Evolutionary conservation across 768 basidiomycete species (phyloP), one percentile per base, ranked within the genome.

Genomic region (Tubosaeta sp.): DNA sequence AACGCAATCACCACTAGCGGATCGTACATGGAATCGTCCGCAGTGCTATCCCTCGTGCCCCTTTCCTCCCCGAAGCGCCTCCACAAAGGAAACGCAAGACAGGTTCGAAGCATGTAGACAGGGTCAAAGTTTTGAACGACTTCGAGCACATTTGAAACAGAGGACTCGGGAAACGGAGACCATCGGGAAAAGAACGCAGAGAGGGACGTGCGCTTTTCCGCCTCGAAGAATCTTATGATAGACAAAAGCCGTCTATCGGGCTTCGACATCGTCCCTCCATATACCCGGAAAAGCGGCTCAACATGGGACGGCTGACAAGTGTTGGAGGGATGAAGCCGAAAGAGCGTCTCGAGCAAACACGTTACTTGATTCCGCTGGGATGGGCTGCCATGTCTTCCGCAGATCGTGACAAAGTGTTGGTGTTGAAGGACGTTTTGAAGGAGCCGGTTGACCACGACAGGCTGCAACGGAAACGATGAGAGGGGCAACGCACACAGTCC

Each of bases 281-380:
- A 97, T 1, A 93, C 70, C 18, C 70, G 71, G 39, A 88, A 68
- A 31, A 98, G 73, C 1, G 90, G 90, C 41, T 89, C 84, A 39
- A 94, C 70, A 56, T 94, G 90, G 3, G 81, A 86, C 10, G 84
- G 77, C 64, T 95, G 94, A 60, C 90, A 94, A 2, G 92, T 87
- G 59, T 91, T 91, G 12, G 75, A 68, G 0, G 93, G 90, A 60
- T 94, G 84, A 13, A 85, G 75, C 49, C 78, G 67, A 73, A 94
- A 96, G 2, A 95, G 73, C 3, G 71, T 67, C 40, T 82, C 74
- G 4, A 94, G 68, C 1, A 90, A 67, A n/a, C 69, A 58, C 32
- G 85, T 72, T 25, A 88, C 62, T 3, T 73, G 69, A 21, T 78
- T 73, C 19, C 83, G 76, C 27, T 68, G 60, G 5, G 64, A 55